Conservation (phyloP, 495 filamentous ascomycete genomes). For the Staphylotrichum longicolle region DNA sequence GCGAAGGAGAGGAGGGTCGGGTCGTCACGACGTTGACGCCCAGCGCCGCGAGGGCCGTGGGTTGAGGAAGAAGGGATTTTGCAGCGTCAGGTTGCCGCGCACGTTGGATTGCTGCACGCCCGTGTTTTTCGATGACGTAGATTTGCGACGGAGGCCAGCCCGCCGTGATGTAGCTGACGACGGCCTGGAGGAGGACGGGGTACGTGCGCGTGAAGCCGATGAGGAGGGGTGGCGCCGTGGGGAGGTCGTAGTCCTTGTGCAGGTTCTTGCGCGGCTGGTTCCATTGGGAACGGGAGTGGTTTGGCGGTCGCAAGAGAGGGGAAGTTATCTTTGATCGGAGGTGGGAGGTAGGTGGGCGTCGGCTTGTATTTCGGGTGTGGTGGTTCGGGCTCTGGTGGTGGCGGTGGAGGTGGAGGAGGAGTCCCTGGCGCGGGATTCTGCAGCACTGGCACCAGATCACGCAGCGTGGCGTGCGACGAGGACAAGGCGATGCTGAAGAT, state of each 20-base stretch:
- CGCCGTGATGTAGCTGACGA: slow-evolving; percentile 58
- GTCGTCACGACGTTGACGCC: slow-evolving; percentile 58
- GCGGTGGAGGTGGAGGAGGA: background rate
- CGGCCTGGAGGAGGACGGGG: slow-evolving; percentile 58
- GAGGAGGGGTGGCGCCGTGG: slow-evolving; percentile 49
- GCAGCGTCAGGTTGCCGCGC: slow-evolving; percentile 49
- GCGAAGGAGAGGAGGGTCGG: slow-evolving; percentile 58
- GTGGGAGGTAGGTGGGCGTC: slow-evolving; percentile 35
- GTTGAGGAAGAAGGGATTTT: slow-evolving; percentile 64
- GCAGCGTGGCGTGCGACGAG: background rate
- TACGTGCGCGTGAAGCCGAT: slow-evolving; percentile 62
- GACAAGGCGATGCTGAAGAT: background rate
- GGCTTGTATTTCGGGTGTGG: slow-evolving; percentile 33
- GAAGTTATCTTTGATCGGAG: slow-evolving; percentile 40
- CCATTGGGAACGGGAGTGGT: slow-evolving; percentile 46
- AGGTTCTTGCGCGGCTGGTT: slow-evolving; percentile 39
- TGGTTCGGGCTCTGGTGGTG: slow-evolving; percentile 13
- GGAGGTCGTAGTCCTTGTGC: slow-evolving; percentile 38
- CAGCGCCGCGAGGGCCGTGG: slow-evolving; percentile 48
- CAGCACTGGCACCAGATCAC: background rate
- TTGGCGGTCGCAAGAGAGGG: slow-evolving; percentile 35
- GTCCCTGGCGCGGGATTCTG: background rate
- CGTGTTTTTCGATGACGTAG: slow-evolving; percentile 64
- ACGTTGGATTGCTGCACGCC: slow-evolving; percentile 57
- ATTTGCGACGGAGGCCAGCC: slow-evolving; percentile 63